phyloP scores from a whole-genome alignment of 1,139 yeast genomes.

The Arxiozyma slooffiae region DNA sequence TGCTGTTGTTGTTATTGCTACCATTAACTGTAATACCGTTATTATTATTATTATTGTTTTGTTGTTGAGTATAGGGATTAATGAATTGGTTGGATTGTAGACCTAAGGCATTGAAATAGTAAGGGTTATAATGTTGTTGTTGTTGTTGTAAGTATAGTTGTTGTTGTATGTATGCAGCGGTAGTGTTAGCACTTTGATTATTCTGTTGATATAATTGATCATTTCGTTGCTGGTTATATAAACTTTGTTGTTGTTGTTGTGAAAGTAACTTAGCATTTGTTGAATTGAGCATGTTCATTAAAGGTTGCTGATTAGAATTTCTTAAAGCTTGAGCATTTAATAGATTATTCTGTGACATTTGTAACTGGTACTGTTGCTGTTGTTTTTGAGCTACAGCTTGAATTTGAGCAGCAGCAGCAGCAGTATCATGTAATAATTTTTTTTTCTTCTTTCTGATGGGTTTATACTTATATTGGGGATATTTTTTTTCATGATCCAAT shows the following conservation, averaged over 20 bases:
- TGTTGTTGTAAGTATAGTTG: slow-evolving; percentile 8
- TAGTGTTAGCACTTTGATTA: not conserved
- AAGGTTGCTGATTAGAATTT: not conserved
- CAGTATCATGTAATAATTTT: slow-evolving; percentile 7
- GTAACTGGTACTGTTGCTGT: too few relatives aligned
- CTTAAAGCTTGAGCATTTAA: not conserved
- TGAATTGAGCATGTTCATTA: not conserved
- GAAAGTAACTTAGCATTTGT: not conserved
- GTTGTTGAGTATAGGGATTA: not conserved
- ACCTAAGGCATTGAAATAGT: not conserved
- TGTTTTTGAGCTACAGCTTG: not conserved
- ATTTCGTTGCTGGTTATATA: not conserved
- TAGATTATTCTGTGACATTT: not conserved
- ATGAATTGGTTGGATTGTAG: slow-evolving; percentile 1
- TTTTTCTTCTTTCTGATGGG: slow-evolving; percentile 39
- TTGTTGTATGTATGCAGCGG: slow-evolving; percentile 4
- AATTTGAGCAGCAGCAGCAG: not conserved
- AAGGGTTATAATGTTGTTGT: not conserved
- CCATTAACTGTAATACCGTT: not conserved
- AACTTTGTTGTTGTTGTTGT: not conserved
- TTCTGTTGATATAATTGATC: not conserved
- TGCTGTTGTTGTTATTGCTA: not conserved
- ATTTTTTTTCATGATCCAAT: slow-evolving; percentile 60
- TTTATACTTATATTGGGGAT: slow-evolving; percentile 66
- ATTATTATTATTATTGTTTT: not conserved